Base-by-base conservation (phyloP, 2,329 filamentous ascomycete genomes). In the Paracamarosporium sp. region DNA sequence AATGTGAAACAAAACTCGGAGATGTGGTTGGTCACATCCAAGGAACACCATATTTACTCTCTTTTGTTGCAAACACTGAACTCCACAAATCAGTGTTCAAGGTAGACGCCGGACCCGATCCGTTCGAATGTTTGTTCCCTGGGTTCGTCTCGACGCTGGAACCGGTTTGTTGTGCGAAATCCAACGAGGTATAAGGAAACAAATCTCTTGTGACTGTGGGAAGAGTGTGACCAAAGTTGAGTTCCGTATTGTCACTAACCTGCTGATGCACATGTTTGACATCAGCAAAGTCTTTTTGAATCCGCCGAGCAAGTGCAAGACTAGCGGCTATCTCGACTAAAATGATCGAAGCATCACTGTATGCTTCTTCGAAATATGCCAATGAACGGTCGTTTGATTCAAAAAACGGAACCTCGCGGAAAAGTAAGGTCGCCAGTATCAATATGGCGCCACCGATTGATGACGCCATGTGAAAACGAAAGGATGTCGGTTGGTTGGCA, bases 151-250 rank as follows among this genome's bases (percentile, higher is more conserved):
- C 44, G 7, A 5, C 55, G 4, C 43, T 25, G 17, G 30, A 25
- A 2, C 50, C 46, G n/a, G 38, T 15, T 40, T 65, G 63, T 24
- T 60, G 57, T 30, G 57, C 55, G 40, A 62, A 66, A 47, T 65
- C 66, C n/a, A 67, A 17, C 7, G 57, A 53, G n/a, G 41, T 53
- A 25, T 73, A 73, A 2, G 71, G 71, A 13, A 72, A 63, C 11
- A 68, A 27, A 0, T 70, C 55, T 1, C 50, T 47, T n/a, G 67
- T 46, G 20, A 70, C 60, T 0, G 53, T 20, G 7, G 66, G 64
- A 0, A 65, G n/a, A 7, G 22, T 12, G 27, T 24, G 35, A 30
- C 22, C 53, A 30, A 40, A 31, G 7, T 38, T 28, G 3, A 51
- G 20, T 25, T 35, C 45, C 15, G 30, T 35, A 7, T 30, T 12